Base-by-base conservation (phyloP, 106 monocot species). In the Platanthera zijinensis region DNA sequence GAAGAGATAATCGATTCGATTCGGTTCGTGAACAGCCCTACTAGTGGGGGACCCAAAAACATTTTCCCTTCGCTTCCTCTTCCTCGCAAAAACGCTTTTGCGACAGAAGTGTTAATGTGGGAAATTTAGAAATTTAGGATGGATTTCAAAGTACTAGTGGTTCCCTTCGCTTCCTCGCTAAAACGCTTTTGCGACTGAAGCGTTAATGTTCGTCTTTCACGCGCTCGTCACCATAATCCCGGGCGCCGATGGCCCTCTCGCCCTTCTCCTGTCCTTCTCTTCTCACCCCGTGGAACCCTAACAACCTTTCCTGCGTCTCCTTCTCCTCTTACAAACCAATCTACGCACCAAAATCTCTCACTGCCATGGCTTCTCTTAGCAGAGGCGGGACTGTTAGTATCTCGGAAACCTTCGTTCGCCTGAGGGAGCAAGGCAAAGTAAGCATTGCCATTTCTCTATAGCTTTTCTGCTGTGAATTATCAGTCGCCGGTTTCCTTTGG, bases 351-450 rank as follows among this genome's bases (percentile, higher is more conserved):
- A 85, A 46, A 3, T 76, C 79, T 66, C 51, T 80, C 50, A 17
- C 63, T 14, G 61, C 82, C 7, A 54, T 73, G 82, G 77, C 82
- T 48, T 80, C 80, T 46, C 64, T 80, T 19, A 50, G 59, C 51
- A 56, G 47, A 50, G 22, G 28, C 18, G 71, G 22, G 50, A n/a
- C 77, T 12, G 62, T 73, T 17, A 47, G 77, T 25, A 82, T 82
- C 67, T 78, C 82, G 32, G 64, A 74, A 18, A 82, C 82, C 13
- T 78, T 82, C 48, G 30, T 45, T 62, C 72, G 63, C 17, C 25
- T 82, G 53, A 78, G 49, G 53, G 73, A 82, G 14, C 46, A 82
- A 48, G 78, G 82, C 18, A 82, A 82, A 50, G 82, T 82, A 80
- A 64, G 61, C 47, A 51, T n/a, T 25, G 17, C 7, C 4, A 70